Evolutionary conservation across 176 grass and related monocot species (phyloP).

Genomic region (Ampelocalamus luodianensis): DNA sequence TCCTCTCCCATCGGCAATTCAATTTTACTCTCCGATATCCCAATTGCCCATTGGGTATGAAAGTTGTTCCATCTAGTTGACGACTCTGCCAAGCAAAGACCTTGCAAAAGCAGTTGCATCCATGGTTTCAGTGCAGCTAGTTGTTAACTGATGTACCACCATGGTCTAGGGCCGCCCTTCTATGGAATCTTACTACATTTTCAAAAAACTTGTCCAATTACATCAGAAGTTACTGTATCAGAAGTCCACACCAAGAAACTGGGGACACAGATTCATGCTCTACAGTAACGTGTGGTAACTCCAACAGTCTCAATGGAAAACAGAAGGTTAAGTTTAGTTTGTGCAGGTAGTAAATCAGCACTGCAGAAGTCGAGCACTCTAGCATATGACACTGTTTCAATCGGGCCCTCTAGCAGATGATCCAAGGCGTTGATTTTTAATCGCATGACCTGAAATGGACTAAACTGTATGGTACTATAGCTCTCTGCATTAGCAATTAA

Average conservation of each 20-base stretch:
- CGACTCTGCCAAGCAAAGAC: constrained; percentile 1
- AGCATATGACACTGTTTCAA: no score
- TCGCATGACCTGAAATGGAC: no score
- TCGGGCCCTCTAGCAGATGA: no score
- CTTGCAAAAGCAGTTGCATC: not conserved
- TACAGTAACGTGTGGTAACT: no score
- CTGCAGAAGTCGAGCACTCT: no score
- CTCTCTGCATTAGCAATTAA: no score
- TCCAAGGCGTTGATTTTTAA: no score
- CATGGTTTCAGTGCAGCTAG: not conserved
- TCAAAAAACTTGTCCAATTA: not conserved
- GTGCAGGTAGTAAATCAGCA: no score
- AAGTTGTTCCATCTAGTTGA: not conserved
- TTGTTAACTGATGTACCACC: not conserved
- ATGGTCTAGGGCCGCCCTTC: not conserved
- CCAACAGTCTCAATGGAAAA: no score
- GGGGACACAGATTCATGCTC: no score
- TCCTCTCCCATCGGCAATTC: constrained; percentile 5
- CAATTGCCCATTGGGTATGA: not conserved
- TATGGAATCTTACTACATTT: not conserved
- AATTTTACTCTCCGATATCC: not conserved
- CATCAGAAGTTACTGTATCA: not conserved
- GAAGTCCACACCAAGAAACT: not conserved
- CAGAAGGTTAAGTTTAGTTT: no score
- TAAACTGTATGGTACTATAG: no score